Evolutionary conservation across 768 basidiomycete species (phyloP).

Genomic region (Agaricus subrufescens): DNA sequence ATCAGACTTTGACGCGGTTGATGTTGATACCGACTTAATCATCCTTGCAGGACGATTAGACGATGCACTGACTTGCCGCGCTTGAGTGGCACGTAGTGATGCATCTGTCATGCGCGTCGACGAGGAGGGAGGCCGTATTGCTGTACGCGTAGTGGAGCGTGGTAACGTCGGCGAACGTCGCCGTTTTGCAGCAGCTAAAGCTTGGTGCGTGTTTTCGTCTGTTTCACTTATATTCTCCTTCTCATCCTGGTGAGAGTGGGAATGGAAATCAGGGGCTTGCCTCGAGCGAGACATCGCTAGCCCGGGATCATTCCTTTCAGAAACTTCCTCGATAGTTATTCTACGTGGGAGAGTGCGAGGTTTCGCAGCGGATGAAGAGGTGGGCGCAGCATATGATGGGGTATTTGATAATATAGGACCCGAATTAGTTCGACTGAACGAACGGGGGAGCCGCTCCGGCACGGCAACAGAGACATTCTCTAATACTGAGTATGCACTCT

Average conservation of each 20-base stretch:
- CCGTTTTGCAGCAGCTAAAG: slow-evolving; percentile 19
- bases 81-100: slow-evolving; percentile 26
- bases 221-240: slow-evolving; percentile 44
- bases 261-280: slow-evolving; percentile 20
- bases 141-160: slow-evolving; percentile 24
- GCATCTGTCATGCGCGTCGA: slow-evolving; percentile 27
- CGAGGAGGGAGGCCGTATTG: slow-evolving; percentile 21
- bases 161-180: slow-evolving; percentile 31
- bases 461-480: slow-evolving; percentile 24
- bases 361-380: slow-evolving; percentile 28
- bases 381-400: slow-evolving; percentile 27
- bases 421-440: slow-evolving; percentile 65
- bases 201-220: slow-evolving; percentile 30
- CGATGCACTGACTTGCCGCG: slow-evolving; percentile 40
- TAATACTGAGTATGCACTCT: slow-evolving; percentile 54
- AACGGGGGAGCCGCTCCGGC: slow-evolving; percentile 35
- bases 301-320: slow-evolving; percentile 16
- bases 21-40: slow-evolving; percentile 31
- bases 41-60: slow-evolving; percentile 46
- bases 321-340: slow-evolving; percentile 35
- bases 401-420: slow-evolving; percentile 41
- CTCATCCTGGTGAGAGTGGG: slow-evolving; percentile 34
- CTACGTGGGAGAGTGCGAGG: slow-evolving; percentile 33
- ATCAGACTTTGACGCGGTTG: slow-evolving; percentile 30
- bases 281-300: slow-evolving; percentile 19